Evolutionary conservation across 2,329 filamentous ascomycete species (phyloP).

Genomic region (Alternaria solani): DNA sequence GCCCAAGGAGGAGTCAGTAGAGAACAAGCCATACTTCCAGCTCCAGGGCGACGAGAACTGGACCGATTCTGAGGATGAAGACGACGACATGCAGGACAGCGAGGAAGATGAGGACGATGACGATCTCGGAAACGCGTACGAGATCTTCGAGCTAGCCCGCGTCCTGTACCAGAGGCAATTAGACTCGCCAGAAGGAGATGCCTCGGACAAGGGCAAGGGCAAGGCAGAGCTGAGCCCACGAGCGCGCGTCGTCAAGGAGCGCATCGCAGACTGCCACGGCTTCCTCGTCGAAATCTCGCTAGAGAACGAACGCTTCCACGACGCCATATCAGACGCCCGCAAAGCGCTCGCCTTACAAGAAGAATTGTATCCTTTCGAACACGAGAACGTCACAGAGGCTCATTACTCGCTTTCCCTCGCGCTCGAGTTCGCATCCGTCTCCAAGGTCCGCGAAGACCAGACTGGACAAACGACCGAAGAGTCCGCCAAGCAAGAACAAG

Average conservation of each 20-base stretch:
- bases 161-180: slow-evolving; percentile 67
- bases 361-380: slow-evolving; percentile 79
- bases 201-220: slow-evolving; percentile 54
- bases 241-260: slow-evolving; percentile 67
- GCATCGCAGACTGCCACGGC: slow-evolving; percentile 91
- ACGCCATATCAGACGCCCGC: slow-evolving; percentile 85
- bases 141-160: slow-evolving; percentile 69
- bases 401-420: slow-evolving; percentile 97
- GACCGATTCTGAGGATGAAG: slow-evolving; percentile 75
- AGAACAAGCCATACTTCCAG: slow-evolving; percentile 83
- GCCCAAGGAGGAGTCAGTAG: slow-evolving; percentile 56
- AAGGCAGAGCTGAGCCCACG: slow-evolving; percentile 54
- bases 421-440: slow-evolving; percentile 89
- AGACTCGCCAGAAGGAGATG: slow-evolving; percentile 49
- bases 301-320: slow-evolving; percentile 90
- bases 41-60: slow-evolving; percentile 96
- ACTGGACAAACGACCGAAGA: slow-evolving; percentile 48
- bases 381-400: slow-evolving; percentile 87
- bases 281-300: slow-evolving; percentile 95
- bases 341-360: slow-evolving; percentile 80
- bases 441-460: slow-evolving; percentile 64
- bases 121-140: slow-evolving; percentile 70
- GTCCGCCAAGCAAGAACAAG: slow-evolving; percentile 35
- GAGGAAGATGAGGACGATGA: slow-evolving; percentile 63
- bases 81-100: slow-evolving; percentile 65